phyloP scores from a whole-genome alignment of 106 monocot species.

The Dioscorea zingiberensis region DNA sequence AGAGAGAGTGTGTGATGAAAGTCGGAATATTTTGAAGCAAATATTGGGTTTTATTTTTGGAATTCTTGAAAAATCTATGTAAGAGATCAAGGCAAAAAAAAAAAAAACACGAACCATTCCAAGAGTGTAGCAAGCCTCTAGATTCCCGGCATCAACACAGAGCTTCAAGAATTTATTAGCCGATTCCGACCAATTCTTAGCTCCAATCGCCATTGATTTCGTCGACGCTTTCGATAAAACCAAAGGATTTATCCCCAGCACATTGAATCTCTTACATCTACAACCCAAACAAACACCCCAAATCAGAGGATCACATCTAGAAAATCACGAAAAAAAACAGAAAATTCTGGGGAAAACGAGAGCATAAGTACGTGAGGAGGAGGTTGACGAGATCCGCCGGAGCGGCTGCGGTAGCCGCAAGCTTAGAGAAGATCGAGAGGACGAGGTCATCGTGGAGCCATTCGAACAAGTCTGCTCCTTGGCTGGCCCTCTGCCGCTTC shows the following conservation, averaged over 20 bases:
- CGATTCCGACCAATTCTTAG: constrained; percentile 33
- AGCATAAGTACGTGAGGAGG: constrained; percentile 32
- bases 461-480: constrained; percentile 29
- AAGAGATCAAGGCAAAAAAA: no score
- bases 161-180: constrained; percentile 35
- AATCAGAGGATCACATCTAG: neutral
- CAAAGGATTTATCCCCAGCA: constrained; percentile 16
- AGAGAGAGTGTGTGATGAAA: no score
- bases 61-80: no score
- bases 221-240: constrained; percentile 28
- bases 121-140: constrained; percentile 41
- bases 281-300: no score
- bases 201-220: constrained; percentile 17
- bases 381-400: constrained; percentile 44
- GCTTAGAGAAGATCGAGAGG: constrained; percentile 34
- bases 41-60: no score
- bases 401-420: constrained; percentile 31
- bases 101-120: constrained; percentile 24
- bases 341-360: neutral
- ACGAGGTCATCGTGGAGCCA: constrained; percentile 63
- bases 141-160: constrained; percentile 41
- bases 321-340: neutral
- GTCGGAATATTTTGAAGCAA: no score
- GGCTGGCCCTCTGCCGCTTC: neutral
- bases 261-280: constrained; percentile 39